Conservation (phyloP, 225 moss, liverwort and hornwort genomes). For the Pseudoscleropodium purum region DNA sequence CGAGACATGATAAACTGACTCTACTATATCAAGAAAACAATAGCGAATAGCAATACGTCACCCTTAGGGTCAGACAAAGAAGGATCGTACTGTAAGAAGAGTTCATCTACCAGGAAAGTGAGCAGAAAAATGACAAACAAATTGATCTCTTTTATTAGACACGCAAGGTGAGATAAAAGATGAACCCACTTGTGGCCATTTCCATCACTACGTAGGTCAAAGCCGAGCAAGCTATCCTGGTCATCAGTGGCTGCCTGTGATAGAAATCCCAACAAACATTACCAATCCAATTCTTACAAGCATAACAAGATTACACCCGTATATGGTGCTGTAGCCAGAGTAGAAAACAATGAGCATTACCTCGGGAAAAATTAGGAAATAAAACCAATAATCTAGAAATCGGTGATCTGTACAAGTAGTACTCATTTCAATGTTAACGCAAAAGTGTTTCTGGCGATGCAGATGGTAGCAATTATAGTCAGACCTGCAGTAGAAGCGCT, state of each 20-base stretch:
- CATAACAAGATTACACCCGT: neutral
- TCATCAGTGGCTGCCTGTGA: conserved; percentile 81
- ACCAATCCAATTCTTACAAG: neutral
- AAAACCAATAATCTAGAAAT: neutral
- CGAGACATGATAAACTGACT: neutral
- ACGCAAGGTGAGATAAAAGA: neutral
- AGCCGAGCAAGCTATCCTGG: conserved; percentile 94
- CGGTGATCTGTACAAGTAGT: neutral
- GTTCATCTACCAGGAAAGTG: neutral
- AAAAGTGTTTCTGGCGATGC: neutral
- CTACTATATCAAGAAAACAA: neutral
- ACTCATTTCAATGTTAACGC: neutral
- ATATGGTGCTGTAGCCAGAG: neutral
- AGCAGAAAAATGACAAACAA: neutral
- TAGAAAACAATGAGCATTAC: neutral
- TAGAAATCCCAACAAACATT: neutral
- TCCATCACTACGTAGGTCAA: conserved; percentile 91
- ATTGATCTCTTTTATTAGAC: neutral
- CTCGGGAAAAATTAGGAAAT: neutral
- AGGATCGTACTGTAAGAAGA: neutral
- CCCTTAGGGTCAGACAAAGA: neutral
- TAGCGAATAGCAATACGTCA: neutral
- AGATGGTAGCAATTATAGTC: neutral
- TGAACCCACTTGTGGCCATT: conserved; percentile 71
- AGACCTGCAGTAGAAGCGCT: conserved; percentile 80